Evolutionary conservation across 2,329 filamentous ascomycete species (phyloP), one percentile per base, ranked within the genome.

Genomic region (Venturiaceae sp.): DNA sequence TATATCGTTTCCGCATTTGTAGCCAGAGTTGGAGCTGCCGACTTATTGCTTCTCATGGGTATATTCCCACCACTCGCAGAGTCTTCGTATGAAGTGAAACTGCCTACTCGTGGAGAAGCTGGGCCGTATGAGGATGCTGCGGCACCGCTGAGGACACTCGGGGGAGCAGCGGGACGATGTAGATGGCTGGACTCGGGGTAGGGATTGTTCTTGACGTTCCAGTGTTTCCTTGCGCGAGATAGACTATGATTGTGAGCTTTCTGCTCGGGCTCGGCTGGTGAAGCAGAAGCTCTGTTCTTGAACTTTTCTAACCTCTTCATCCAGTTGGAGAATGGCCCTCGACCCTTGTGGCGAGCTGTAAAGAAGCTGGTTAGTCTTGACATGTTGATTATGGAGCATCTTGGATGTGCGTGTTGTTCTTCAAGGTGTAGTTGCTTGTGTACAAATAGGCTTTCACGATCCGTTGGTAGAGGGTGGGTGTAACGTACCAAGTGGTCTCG

Each of bases 281-380:
- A 26, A 62, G 81, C 83, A 33, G 85, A 87, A 1, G 85, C 87
- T 4, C 85, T 85, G 58, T 77, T 80, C 72, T 95, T 96, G 74
- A 96, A 86, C 71, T 87, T 92, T 62, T 91, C 86, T 59, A 97
- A 83, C 68, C 92, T 92, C 79, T 92, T 95, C 78, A 99, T 90
- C 88, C 92, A 95, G 64, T 86, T 89, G 52, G 92, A 83, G 70
- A 97, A 97, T 26, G 92, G 92, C 63, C 89, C 85, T 66, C 91
- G 86, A 64, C 90, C 87, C 66, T 82, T 82, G 68, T 85, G 79
- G 64, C 84, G 83, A 71, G 91, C 87, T 91, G 73, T 62, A 59
- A 57, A 59, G 21, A 60, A 58, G 64, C 69, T 58, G 68, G 68
- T 66, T 62, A 60, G 52, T 39, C 34, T 28, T 41, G 46, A 59